Conservation (phyloP, 495 filamentous ascomycete species). For the Gamarada debralockiae region DNA sequence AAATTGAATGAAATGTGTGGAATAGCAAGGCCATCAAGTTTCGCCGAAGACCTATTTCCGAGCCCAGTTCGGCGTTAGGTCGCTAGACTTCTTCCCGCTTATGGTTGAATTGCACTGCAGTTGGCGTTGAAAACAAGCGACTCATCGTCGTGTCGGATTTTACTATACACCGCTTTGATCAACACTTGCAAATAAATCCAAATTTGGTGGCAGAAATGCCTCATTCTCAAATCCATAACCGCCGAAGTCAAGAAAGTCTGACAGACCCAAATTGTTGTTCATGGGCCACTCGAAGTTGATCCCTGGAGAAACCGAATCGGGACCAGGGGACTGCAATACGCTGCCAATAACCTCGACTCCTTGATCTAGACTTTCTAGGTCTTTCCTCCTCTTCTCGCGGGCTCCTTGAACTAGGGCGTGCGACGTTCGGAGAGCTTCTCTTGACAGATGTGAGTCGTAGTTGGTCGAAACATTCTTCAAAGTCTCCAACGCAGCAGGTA, state of each 20-base stretch:
- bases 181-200: not conserved
- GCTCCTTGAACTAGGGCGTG: conserved; percentile 37
- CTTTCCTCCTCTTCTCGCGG: not conserved
- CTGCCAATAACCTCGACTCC: conserved; percentile 1
- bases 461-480: conserved; percentile 22
- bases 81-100: too few species aligned
- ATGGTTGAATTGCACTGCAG: too few species aligned
- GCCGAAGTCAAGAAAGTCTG: conserved; percentile 7
- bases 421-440: conserved; percentile 13
- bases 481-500: conserved; percentile 43
- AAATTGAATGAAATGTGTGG: too few species aligned
- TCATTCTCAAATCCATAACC: conserved; percentile 2
- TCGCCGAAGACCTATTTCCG: too few species aligned
- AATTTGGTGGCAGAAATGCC: not conserved
- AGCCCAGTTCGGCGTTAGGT: too few species aligned
- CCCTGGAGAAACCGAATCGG: not conserved
- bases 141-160: too few species aligned
- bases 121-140: too few species aligned
- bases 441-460: conserved; percentile 12
- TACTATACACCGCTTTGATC: too few species aligned
- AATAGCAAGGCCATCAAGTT: too few species aligned
- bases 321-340: not conserved
- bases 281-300: conserved; percentile 3
- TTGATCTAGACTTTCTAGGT: conserved; percentile 3
- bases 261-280: conserved; percentile 3